Evolutionary conservation across 352 stramenopile species (phyloP), one percentile per base, ranked within the genome.

Genomic region (Lagenidium sp.): DNA sequence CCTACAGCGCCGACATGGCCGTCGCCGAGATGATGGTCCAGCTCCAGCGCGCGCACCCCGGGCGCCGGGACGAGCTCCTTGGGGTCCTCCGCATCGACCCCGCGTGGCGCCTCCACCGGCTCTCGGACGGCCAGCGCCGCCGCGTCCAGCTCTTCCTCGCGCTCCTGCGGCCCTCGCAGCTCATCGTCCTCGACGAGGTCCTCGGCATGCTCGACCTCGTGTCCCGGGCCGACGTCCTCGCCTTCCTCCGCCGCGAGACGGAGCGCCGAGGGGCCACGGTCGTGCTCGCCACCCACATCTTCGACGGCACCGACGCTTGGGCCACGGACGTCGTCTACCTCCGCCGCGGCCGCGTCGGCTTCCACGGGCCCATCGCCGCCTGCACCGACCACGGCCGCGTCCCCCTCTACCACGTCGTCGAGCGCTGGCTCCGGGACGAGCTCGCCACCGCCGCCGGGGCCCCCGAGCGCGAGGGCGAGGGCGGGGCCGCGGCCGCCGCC

Each of bases 161-260:
- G 26, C 68, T 99, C 4, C 69, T 99, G 38, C 78, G 94, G 34
- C 96, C 96, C 13, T 98, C 97, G 43, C 76, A 98, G 53, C 80
- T 99, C 42, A 88, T 99, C 26, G 61, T 99, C 4, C 68, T 99
- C n/a, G 96, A 99, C 53, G 96, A 99, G 78, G 85, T 99, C 39
- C 96, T 97, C 6, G 96, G 93, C 1, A 97, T 94, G 63, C 71
- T 99, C 25, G 96, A 99, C 68, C 91, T 98, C 40, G 91, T 97
- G 45, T 95, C 93, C 15, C 76, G 94, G 23, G 82, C 96, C 40
- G 95, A 98, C 60, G 73, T 98, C 26, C 61, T 99, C 6, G 48
- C 69, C 32, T 98, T 97, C 58, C 59, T 99, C 6, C 91, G 96
- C 39, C 53, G 82, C 28, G 79, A 91, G 53, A 84, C 67, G 19